These are phyloP conservation scores for Fomitiporia mediterranea DNA, from an alignment of 1,284 basidiomycete species.

Conservation along the genomic window DNA sequence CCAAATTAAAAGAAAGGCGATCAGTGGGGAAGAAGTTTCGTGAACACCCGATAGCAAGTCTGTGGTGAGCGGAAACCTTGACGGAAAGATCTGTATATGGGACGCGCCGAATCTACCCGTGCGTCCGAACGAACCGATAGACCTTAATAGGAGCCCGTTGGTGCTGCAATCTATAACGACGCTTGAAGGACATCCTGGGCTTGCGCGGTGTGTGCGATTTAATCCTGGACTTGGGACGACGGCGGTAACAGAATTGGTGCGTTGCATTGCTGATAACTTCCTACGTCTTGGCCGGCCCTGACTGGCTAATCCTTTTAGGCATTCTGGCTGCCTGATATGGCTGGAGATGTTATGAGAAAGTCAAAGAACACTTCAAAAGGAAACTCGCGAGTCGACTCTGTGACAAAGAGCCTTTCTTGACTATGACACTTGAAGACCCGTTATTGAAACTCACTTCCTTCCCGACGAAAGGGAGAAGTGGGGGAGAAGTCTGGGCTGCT, in stretches of 20 bases:
- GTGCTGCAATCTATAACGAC: conserved; percentile 51
- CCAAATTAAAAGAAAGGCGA: conserved; percentile 77
- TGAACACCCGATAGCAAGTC: conserved; percentile 93
- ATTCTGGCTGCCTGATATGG: no score
- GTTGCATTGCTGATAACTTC: conserved; percentile 31
- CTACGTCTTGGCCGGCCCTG: conserved; percentile 15
- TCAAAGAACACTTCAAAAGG: no score
- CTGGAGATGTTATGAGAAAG: no score
- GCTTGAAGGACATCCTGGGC: conserved; percentile 74
- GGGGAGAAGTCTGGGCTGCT: conserved; percentile 92
- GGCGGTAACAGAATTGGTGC: conserved; percentile 80
- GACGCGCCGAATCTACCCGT: conserved; percentile 60
- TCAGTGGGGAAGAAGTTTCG: conserved; percentile 84
- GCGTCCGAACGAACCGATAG: conserved; percentile 42
- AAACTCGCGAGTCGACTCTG: conserved; percentile 85
- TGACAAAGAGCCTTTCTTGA: conserved; percentile 89
- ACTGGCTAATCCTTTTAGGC: no score
- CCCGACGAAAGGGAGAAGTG: conserved; percentile 72
- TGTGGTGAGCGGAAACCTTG: conserved; percentile 76
- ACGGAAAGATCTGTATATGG: conserved; percentile 81
- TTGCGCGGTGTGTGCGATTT: conserved; percentile 73
- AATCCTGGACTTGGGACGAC: conserved; percentile 83
- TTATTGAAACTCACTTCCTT: conserved; percentile 67
- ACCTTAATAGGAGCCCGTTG: conserved; percentile 46
- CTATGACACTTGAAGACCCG: conserved; percentile 77